Evolutionary conservation across 2,329 filamentous ascomycete species (phyloP), one percentile per base, ranked within the genome.

Genomic region (Stachybotrys echinatus): DNA sequence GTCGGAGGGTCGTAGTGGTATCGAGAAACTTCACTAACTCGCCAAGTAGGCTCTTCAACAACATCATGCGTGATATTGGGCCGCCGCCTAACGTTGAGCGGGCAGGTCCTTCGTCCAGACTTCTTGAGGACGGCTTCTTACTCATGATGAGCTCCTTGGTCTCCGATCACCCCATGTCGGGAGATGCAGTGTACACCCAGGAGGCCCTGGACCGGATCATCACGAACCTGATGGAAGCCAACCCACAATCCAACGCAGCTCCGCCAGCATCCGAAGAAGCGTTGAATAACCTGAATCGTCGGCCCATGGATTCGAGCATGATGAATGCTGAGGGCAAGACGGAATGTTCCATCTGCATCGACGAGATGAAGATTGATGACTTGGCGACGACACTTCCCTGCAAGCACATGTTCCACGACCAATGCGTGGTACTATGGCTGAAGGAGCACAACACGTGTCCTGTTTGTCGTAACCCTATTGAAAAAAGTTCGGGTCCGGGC

Each of bases 311-410:
- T 47, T 73, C 79, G 50, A 78, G 85, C 40, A 85, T 95, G 79
- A 74, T 95, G 6, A 78, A 75, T 1, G 64, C 72, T 0, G 80
- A 83, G 48, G 80, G 79, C 6, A 88, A 87, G 51, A 86, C 84
- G 40, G 92, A 96, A 62, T 99, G 94, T 66, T 92, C 89, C 34
- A 96, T 99, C 51, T 99, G 94, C 69, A 95, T 97, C 74, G 91
- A 96, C 49, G 81, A 88, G 23, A 85, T 95, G 54, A 77, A 81
- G 22, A 63, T 88, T 34, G 87, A 84, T 12, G 84, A 88, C 23
- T 83, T 88, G 63, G 89, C 92, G 5, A 81, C 88, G 0, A 79
- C 85, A 43, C 70, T 99, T 47, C 91, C 91, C 0, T 99, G 94
- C 70, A 87, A 83, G 52, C 94, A 99, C 63, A 96, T 90, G 89